Base-by-base conservation (phyloP, 306 rosid genomes). In the Lithocarpus polystachyus region DNA sequence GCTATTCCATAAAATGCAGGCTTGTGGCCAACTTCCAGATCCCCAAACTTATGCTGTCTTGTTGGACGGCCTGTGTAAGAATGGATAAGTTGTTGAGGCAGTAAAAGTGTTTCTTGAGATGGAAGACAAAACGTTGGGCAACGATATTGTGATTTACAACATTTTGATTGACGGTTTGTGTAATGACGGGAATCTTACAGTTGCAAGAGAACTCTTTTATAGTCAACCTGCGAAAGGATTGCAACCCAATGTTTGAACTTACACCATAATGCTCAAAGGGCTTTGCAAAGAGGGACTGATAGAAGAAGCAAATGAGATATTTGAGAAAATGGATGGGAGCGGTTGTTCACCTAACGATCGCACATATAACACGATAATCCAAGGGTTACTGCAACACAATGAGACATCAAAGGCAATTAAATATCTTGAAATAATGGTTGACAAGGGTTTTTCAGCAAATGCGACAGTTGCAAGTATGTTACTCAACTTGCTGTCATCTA, bases 281-380 rank as follows among this genome's bases (percentile, higher is more conserved):
- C n/a, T n/a, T n/a, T n/a, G n/a, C n/a, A n/a, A n/a, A n/a, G n/a
- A n/a, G n/a, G n/a, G n/a, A n/a, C n/a, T n/a, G n/a, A n/a, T n/a
- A n/a, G 81, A 78, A 75, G 75, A 85, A 78, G 83, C n/a, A n/a
- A 83, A 78, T 81, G 83, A 64, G 31, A 37, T 85, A 23, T 59
- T 81, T 40, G 75, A 6, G 26, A 81, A 56, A n/a, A 81, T 85
- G 85, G 88, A 82, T 81, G 79, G 43, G 37, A 75, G 61, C 48
- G 83, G 73, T 17, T 78, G 83, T 65, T 37, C 4, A 23, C 83
- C 88, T 33, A n/a, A 65, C 52, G 56, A 72, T 68, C 75, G 76
- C 73, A 75, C 81, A 75, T 85, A 82, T 75, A 85, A 85, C 75
- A n/a, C n/a, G n/a, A n/a, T n/a, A n/a, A n/a, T 81, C 53, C 88